Evolutionary conservation across 768 basidiomycete genomes (phyloP).

Genomic region (Cystobasidiopsis lactophilus): DNA sequence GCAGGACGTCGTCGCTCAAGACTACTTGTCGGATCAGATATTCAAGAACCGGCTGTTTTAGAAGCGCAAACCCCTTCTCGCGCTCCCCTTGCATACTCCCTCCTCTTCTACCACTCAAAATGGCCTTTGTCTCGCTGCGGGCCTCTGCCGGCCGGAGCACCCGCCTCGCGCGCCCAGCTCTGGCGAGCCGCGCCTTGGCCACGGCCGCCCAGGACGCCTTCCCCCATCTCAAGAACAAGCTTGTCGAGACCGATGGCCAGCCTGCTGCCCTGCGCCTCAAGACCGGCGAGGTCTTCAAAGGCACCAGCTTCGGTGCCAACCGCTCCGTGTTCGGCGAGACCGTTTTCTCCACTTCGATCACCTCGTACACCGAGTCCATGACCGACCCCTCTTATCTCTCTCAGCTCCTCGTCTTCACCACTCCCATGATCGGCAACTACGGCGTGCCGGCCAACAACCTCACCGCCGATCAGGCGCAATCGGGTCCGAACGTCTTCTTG

Average conservation of each 20-base stretch:
- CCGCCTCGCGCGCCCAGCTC: no score
- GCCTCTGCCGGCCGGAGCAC: no score
- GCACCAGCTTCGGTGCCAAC: conserved; percentile 70
- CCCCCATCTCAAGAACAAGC: no score
- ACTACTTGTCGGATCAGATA: no score
- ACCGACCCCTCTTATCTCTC: conserved; percentile 96
- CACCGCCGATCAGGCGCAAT: conserved; percentile 42
- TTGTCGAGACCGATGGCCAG: conserved; percentile 1
- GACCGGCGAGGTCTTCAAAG: conserved; percentile 76
- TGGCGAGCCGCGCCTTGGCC: no score
- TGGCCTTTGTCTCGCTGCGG: no score
- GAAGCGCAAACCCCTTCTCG: no score
- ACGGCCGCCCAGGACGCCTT: no score
- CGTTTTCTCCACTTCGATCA: conserved; percentile 96
- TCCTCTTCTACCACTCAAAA: no score
- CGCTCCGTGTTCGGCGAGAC: conserved; percentile 84
- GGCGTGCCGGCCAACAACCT: conserved; percentile 60
- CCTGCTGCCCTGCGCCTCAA: conserved; percentile 82
- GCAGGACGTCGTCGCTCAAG: no score
- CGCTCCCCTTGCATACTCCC: no score
- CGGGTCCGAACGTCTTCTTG: conserved; percentile 48
- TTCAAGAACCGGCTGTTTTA: no score
- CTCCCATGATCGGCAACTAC: conserved; percentile 95
- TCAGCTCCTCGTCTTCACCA: conserved; percentile 95
- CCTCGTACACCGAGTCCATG: conserved; percentile 98